Evolutionary conservation across 495 filamentous ascomycete genomes (phyloP).

Genomic region (Polyplosphaeria fusca): DNA sequence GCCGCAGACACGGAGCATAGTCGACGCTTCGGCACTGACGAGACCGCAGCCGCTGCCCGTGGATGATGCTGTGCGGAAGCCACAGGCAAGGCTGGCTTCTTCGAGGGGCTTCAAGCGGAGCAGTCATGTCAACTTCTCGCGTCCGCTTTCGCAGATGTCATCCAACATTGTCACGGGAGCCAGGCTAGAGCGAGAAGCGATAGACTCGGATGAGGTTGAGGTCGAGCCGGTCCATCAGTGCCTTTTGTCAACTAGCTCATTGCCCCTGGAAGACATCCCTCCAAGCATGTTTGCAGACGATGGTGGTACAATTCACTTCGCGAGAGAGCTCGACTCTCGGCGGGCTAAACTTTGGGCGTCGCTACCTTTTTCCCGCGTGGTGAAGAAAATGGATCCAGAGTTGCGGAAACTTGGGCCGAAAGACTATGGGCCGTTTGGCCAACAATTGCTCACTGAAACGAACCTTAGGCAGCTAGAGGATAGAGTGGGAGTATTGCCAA

Average conservation of each 20-base stretch:
- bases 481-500: constrained; percentile 4
- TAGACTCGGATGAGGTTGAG: too few species aligned
- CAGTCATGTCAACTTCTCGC: constrained; percentile 11
- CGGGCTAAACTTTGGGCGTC: background rate
- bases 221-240: too few species aligned
- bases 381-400: background rate
- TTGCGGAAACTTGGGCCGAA: background rate
- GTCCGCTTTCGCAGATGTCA: background rate
- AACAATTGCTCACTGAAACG: constrained; percentile 1
- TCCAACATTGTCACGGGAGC: constrained; percentile 3
- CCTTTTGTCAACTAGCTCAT: too few species aligned
- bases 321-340: background rate
- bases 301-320: background rate
- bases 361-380: background rate
- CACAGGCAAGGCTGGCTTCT: background rate
- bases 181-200: background rate
- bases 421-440: background rate
- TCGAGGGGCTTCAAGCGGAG: constrained; percentile 1
- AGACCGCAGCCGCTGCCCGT: too few species aligned
- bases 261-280: background rate
- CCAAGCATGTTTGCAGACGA: background rate
- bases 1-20: too few species aligned
- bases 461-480: constrained; percentile 10
- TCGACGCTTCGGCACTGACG: too few species aligned
- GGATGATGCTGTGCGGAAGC: too few species aligned